Evolutionary conservation across 164 flowering plant species (phyloP), one percentile per base, ranked within the genome.

Genomic region (Malania oleifera): DNA sequence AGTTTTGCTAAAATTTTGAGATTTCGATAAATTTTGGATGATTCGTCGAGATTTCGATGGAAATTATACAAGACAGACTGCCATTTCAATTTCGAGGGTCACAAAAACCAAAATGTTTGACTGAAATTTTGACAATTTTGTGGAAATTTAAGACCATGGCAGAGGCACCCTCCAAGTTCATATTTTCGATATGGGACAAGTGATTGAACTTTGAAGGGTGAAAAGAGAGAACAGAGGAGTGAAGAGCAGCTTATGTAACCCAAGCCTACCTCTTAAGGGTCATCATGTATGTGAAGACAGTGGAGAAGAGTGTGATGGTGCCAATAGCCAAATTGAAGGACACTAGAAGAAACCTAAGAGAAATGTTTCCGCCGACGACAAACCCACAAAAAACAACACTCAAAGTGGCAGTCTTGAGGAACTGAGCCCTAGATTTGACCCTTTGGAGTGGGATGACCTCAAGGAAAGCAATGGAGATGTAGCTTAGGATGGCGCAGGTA

Each of bases 301-400:
- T 86, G 69, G 84, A 86, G 50, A 86, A 84, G 0, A 90, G 95
- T 0, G 95, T 84, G 1, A 90, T 84, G 1, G 95, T 88, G 8
- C 90, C 95, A 11, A 86, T 83, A 14, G 95, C 95, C 75, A 84
- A 90, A 52, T 86, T 86, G 38, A 86, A 86, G 1, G 90, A 84
- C 3, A 86, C 95, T 27, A 90, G 83, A 2, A 86, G 75, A 47
- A 73, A 86, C 51, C 82, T 70, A 17, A 86, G 74, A 1, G 93
- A 86, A 27, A 86, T 68, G 27, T 86, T 86, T 6, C 90, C 95
- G 18, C 95, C 88, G 3, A 86, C 95, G 29, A 86, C 90, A 22
- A 88, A 84, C 40, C 41, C 76, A 64, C 95, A 86, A 54, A 86
- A 86, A 10, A 86, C 85, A 23, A 82, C 39, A 52, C 95, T 81